Conservation (phyloP, 2,329 filamentous ascomycete species). For the Geosmithia putterillii region DNA sequence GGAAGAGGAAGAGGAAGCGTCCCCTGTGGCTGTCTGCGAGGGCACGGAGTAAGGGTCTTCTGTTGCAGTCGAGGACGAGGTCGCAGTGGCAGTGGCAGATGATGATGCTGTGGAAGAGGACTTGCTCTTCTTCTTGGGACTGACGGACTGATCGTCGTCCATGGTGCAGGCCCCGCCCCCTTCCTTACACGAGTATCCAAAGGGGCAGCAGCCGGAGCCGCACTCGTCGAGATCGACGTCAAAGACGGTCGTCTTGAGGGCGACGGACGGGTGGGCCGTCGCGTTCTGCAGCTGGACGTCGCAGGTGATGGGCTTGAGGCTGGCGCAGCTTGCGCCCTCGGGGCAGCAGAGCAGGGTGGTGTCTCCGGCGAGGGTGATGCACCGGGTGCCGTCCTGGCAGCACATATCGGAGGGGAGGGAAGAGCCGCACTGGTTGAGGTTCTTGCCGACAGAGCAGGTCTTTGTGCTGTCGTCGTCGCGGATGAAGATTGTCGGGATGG, state of each 20-base stretch:
- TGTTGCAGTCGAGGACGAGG: background rate
- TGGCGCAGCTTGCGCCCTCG: constrained; percentile 38
- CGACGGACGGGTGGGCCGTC: constrained; percentile 38
- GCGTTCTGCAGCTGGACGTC: constrained; percentile 50
- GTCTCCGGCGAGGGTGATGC: constrained; percentile 47
- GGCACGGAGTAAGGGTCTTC: background rate
- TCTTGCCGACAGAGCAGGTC: constrained; percentile 34
- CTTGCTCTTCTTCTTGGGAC: constrained; percentile 14
- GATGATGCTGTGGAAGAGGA: background rate
- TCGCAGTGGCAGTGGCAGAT: background rate
- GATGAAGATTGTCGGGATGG: constrained; percentile 23
- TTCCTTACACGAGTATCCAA: constrained; percentile 54
- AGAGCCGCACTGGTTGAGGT: constrained; percentile 38
- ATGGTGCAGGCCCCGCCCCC: constrained; percentile 29
- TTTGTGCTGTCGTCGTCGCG: constrained; percentile 19
- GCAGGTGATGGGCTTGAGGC: constrained; percentile 53
- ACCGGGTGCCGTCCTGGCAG: constrained; percentile 42
- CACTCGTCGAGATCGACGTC: constrained; percentile 43
- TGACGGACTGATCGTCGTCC: constrained; percentile 35
- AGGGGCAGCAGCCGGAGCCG: constrained; percentile 53
- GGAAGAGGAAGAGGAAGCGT: too few relatives aligned
- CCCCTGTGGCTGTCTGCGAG: too few relatives aligned
- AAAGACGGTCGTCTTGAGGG: constrained; percentile 55
- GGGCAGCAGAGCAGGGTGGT: constrained; percentile 65
- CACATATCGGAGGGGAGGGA: constrained; percentile 54